Percentiles rank a stretch among this genome's conserved stretches.
Conservation (phyloP, 768 basidiomycete species). For the Hygrocybe coccinea region DNA sequence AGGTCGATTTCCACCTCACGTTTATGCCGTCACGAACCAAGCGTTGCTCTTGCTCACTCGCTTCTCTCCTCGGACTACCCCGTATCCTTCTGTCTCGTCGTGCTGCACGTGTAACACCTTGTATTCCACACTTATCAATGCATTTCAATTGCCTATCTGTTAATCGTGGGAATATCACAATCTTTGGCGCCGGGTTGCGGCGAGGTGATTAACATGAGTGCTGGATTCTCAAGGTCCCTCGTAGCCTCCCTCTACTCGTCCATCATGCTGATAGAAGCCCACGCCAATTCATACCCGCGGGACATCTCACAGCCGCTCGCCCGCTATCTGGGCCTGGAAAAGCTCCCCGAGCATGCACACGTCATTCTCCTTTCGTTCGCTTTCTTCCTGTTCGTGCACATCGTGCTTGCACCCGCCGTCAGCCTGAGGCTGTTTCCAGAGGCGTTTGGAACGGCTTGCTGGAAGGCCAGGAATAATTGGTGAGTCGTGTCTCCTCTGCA, state of each 20-base stretch:
- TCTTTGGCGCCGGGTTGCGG: too few relatives aligned
- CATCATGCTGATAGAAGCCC: not conserved
- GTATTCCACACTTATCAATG: not conserved
- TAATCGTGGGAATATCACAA: too few relatives aligned
- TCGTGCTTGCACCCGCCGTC: conserved; percentile 51
- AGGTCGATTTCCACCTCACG: not conserved
- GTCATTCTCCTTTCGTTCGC: conserved; percentile 51
- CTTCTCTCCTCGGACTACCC: not conserved
- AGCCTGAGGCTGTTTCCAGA: conserved; percentile 44
- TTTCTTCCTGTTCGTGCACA: conserved; percentile 55
- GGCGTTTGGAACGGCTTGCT: conserved; percentile 45
- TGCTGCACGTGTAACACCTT: not conserved
- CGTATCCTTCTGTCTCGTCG: not conserved
- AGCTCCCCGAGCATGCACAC: conserved; percentile 52
- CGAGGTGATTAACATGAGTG: too few relatives aligned
- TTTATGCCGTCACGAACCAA: not conserved
- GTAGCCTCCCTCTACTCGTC: too few relatives aligned
- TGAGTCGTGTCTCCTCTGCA: conserved; percentile 25
- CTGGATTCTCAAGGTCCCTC: too few relatives aligned
- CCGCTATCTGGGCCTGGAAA: conserved; percentile 41
- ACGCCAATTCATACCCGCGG: not conserved
- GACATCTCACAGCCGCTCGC: conserved; percentile 1
- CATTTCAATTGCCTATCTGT: too few relatives aligned
- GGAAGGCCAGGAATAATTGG: conserved; percentile 57
- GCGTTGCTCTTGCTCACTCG: not conserved